A percentile compares a stretch with the other conserved stretches of the same genome.
Conservation (phyloP, 805 yeast genomes). For the Saturnispora zaruensis region DNA sequence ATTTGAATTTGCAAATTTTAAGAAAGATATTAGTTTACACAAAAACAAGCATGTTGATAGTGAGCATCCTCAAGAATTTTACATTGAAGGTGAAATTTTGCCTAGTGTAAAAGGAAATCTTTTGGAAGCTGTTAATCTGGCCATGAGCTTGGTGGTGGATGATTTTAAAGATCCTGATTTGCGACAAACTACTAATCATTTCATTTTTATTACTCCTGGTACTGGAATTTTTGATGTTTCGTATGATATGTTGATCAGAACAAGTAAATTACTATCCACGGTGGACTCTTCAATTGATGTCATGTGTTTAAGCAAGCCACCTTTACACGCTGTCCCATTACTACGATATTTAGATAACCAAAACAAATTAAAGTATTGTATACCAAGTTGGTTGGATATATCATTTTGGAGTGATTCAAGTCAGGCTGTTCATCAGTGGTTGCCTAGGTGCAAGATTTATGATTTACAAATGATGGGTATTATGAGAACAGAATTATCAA, state of each 20-base stretch:
- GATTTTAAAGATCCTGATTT: conserved; percentile 79
- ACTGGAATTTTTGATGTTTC: conserved; percentile 92
- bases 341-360: conserved; percentile 58
- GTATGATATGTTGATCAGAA: conserved; percentile 60
- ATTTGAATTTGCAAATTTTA: conserved; percentile 75
- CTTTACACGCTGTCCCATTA: conserved; percentile 85
- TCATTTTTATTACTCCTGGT: conserved; percentile 82
- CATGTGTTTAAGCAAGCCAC: conserved; percentile 82
- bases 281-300: conserved; percentile 85
- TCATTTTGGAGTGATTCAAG: conserved; percentile 73
- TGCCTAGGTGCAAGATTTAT: conserved; percentile 90
- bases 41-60: conserved; percentile 29
- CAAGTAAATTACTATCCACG: conserved; percentile 65
- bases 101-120: conserved; percentile 89
- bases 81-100: conserved; percentile 54
- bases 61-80: conserved; percentile 27
- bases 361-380: conserved; percentile 54
- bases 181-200: conserved; percentile 85
- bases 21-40: conserved; percentile 58
- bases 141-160: conserved; percentile 66
- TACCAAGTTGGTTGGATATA: conserved; percentile 93
- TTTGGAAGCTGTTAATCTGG: conserved; percentile 78
- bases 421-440: conserved; percentile 54
- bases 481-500: conserved; percentile 80
- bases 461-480: conserved; percentile 98